Base-by-base conservation (phyloP, 2,329 filamentous ascomycete species). In the Fusarium concolor region DNA sequence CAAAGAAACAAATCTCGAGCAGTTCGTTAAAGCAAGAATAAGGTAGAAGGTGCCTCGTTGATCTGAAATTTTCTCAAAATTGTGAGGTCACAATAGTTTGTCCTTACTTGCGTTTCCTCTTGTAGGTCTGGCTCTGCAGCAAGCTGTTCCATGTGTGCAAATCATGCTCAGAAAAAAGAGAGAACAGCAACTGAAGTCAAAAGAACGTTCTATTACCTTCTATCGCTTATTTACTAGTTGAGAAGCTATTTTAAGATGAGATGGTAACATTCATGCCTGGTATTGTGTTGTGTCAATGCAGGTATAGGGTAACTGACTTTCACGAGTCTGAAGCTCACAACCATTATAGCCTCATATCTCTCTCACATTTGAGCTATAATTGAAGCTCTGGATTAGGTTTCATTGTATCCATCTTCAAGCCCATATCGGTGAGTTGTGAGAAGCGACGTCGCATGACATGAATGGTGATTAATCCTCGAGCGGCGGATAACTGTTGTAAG, bases 351-450 rank as follows among this genome's bases (percentile, higher is more conserved):
- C 20, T 33, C 31, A 5, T 29, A 29, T 17, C 14, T 35, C 33
- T 12, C 14, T 35, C 33, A n/a, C 15, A 6, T 35, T 35, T n/a
- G 17, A 35, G 9, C 9, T 35, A 6, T 17, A n/a, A 10, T 35
- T 35, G 33, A 35, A n/a, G 15, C 15, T 12, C 33, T 10, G 33
- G 8, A 5, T 8, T 6, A 12, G 14, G 7, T 33, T 31, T 6
- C 12, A 35, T 14, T 10, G 26, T 50, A 41, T 28, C 11, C 7
- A 11, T 5, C 10, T 14, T 43, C 3, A 3, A 6, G 6, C 14
- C 6, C 5, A 2, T 4, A 15, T 7, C 1, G 12, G 29, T 29
- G 3, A 9, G 11, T 15, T 14, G 14, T 29, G 3, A 10, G 2
- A 1, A 52, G 15, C 3, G 22, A 28, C 6, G 15, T 15, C 22